phyloP scores from a whole-genome alignment of 2,329 filamentous ascomycete genomes.

The Cyanodermella asteris region DNA sequence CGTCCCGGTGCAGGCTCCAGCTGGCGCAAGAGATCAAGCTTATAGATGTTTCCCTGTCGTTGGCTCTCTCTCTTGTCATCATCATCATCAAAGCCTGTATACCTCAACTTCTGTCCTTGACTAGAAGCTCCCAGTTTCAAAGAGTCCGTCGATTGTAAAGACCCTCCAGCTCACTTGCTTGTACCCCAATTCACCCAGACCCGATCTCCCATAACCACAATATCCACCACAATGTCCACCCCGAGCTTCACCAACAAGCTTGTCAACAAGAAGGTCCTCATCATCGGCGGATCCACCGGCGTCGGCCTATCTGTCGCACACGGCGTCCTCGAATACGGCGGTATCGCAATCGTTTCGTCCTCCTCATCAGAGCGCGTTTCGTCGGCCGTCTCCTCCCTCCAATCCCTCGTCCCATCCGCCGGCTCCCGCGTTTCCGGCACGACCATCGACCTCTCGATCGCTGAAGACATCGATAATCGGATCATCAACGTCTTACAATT shows the following conservation, averaged over 20 bases:
- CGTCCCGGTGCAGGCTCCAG: no score
- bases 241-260: constrained; percentile 14
- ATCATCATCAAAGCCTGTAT: no score
- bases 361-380: constrained; percentile 30
- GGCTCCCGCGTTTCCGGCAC: constrained; percentile 19
- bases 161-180: no score
- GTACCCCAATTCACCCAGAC: no score
- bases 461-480: constrained; percentile 24
- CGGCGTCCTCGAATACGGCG: constrained; percentile 31
- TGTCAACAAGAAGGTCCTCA: constrained; percentile 20
- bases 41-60: no score
- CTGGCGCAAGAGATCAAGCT: no score
- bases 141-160: no score
- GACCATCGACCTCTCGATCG: constrained; percentile 25
- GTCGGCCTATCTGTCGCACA: constrained; percentile 41
- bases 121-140: no score
- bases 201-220: background rate
- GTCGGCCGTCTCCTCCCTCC: constrained; percentile 23
- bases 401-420: constrained; percentile 20
- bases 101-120: no score
- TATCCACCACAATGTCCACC: constrained; percentile 4
- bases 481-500: constrained; percentile 23
- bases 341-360: constrained; percentile 33
- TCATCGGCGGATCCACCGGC: constrained; percentile 42
- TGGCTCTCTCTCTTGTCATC: no score